phyloP scores from a whole-genome alignment of 2,329 filamentous ascomycete genomes.

The Cordyceps javanica region DNA sequence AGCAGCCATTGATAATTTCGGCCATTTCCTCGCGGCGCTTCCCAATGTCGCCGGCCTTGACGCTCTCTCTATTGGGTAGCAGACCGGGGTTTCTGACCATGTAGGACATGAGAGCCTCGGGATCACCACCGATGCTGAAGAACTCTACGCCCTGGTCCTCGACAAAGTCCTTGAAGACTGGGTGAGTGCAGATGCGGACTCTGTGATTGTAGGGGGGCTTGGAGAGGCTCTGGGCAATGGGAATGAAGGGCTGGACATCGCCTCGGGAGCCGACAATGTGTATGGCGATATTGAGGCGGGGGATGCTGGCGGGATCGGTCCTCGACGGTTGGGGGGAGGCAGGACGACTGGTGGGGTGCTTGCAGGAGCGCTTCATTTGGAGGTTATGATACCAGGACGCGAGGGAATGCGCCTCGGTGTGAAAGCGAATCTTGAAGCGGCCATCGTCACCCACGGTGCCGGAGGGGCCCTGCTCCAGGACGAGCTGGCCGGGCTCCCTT shows the following conservation, averaged over 20 bases:
- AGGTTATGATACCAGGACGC: conserved; percentile 4
- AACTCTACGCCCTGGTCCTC: conserved; percentile 48
- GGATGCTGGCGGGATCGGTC: conserved; percentile 4
- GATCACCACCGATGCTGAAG: conserved; percentile 51
- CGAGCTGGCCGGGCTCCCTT: conserved; percentile 17
- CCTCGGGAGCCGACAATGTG: conserved; percentile 20
- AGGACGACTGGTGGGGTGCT: background rate
- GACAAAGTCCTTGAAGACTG: conserved; percentile 48
- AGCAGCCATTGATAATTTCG: conserved; percentile 32
- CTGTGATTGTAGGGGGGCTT: conserved; percentile 40
- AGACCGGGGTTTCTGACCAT: conserved; percentile 36
- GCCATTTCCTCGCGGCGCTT: conserved; percentile 30
- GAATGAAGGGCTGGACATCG: conserved; percentile 15
- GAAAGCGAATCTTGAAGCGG: conserved; percentile 18
- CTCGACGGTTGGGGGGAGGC: background rate
- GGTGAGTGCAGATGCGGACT: conserved; percentile 51
- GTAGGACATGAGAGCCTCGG: conserved; percentile 40
- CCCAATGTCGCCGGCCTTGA: conserved; percentile 30
- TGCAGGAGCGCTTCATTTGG: conserved; percentile 6
- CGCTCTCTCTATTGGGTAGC: conserved; percentile 29
- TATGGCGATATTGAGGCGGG: conserved; percentile 18
- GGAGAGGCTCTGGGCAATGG: conserved; percentile 9
- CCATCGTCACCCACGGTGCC: conserved; percentile 18
- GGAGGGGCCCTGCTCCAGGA: conserved; percentile 13
- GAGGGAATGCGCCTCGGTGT: conserved; percentile 9